These are phyloP conservation scores for Chamaecyparis obtusa DNA, from an alignment of 75 land plant genomes.

Conservation along the genomic window DNA sequence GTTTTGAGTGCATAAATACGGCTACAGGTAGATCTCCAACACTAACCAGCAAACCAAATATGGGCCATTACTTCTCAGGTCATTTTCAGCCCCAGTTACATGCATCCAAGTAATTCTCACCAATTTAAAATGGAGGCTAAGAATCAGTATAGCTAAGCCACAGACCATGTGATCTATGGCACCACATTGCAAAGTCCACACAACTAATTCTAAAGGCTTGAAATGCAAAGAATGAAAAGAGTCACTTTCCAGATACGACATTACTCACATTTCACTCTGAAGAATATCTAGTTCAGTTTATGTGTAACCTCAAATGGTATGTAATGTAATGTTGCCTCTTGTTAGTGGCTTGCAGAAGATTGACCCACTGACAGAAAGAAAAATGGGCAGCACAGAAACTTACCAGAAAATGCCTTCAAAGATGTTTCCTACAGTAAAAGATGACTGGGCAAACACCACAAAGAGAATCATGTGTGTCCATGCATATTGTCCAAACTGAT, in stretches of 20 bases:
- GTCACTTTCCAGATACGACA: background rate
- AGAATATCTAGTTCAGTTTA: background rate
- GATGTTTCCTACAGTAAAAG: slow-evolving; percentile 94
- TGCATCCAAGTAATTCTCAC: background rate
- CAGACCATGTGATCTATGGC: background rate
- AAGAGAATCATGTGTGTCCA: slow-evolving; percentile 98
- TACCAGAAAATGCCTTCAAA: slow-evolving; percentile 98
- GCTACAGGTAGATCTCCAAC: background rate
- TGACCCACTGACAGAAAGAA: background rate
- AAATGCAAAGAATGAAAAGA: background rate
- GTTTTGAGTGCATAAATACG: background rate
- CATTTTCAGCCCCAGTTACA: background rate
- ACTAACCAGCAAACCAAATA: background rate
- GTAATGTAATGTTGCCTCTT: background rate
- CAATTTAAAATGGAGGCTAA: background rate
- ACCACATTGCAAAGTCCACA: background rate
- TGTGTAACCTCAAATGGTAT: background rate
- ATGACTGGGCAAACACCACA: slow-evolving; percentile 92
- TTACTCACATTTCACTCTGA: background rate
- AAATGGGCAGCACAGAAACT: slow-evolving; percentile 3
- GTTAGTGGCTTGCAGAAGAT: background rate
- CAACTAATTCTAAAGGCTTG: background rate
- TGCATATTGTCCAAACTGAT: slow-evolving; percentile 95
- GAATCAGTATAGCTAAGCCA: background rate
- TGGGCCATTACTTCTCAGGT: background rate